Conservation (phyloP, 331 rosid genomes). For the Quercus lobata region DNA sequence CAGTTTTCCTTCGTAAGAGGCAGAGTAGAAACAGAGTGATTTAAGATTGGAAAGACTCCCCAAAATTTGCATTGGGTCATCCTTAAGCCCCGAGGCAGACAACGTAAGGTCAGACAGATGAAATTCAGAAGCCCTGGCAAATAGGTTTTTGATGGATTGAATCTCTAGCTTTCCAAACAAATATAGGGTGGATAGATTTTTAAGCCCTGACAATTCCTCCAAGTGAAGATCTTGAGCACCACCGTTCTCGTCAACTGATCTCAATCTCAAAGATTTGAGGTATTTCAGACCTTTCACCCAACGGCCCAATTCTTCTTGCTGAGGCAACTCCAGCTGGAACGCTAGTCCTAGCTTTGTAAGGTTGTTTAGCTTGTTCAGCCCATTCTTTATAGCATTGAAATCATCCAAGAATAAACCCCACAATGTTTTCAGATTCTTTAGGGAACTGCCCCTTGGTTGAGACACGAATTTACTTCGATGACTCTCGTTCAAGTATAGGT, state of each 20-base stretch:
- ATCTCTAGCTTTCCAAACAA: slow-evolving; percentile 22
- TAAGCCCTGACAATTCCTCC: background rate
- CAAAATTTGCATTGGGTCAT: slow-evolving; percentile 29
- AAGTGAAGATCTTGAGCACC: background rate
- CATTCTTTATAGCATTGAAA: slow-evolving; percentile 5
- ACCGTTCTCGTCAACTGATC: slow-evolving; percentile 22
- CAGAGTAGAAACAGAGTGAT: slow-evolving; percentile 4
- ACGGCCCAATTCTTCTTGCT: background rate
- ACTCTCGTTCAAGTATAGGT: too few relatives aligned
- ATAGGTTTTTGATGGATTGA: background rate
- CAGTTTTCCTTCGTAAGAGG: background rate
- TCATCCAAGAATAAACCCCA: slow-evolving; percentile 34
- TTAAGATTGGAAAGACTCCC: slow-evolving; percentile 11
- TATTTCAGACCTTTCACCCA: slow-evolving; percentile 2
- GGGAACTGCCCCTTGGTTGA: slow-evolving; percentile 9
- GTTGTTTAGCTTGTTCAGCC: slow-evolving; percentile 19
- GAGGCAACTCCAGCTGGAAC: slow-evolving; percentile 2
- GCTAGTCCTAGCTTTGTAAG: slow-evolving; percentile 27
- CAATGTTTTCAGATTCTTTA: slow-evolving; percentile 13
- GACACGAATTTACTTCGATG: background rate
- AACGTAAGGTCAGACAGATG: slow-evolving; percentile 27
- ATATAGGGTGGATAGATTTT: slow-evolving; percentile 21
- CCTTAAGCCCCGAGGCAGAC: slow-evolving; percentile 23
- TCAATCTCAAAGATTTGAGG: slow-evolving; percentile 22
- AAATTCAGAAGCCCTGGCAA: background rate